Evolutionary conservation across 441 rosid species (phyloP), one percentile per base, ranked within the genome.

Genomic region (Geranium incanum): DNA sequence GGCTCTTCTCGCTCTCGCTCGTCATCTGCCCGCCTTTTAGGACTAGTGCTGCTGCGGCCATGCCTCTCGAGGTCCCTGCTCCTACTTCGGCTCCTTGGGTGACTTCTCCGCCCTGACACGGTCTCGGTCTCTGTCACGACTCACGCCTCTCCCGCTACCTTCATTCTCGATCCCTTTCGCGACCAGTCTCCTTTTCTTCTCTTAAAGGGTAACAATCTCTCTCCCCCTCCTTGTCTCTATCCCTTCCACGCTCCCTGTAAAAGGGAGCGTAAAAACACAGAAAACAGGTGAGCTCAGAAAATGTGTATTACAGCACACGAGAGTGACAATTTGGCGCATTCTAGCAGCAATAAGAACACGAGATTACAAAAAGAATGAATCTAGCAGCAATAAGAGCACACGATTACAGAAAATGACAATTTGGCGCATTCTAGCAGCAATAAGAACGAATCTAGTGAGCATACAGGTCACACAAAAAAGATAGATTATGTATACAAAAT

Each of bases 81-180:
- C 73, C 87, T 82, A 70, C 90, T 86, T 68, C 80, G 81, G 73
- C 94, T 87, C 80, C 94, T 84, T 18, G 86, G 81, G 13, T 65
- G 84, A 77, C 93, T 87, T 78, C 91, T 89, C 48, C 85, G 83
- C 79, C 79, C 92, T 84, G 63, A 87, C 86, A 60, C 87, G 83
- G 55, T 87, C 95, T 78, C 87, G 84, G 72, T 86, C 88, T 72
- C 33, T 28, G 33, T 28, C 33, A 28, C 86, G 88, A 72, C 92
- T 83, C 57, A 28, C 86, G 88, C 73, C 92, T 83, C 57, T 87
- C 90, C 18, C 83, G 79, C 59, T 85, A 87, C 63, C 88, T 87
- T 18, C 87, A 91, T 80, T 88, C 89, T 71, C 52, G 13, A 1
- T 4, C 41, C 41, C 41, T 38, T 4, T 38, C 41, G 8, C 41